Base-by-base conservation (phyloP, 2,329 filamentous ascomycete species). In the Aspergillus glaucus region DNA sequence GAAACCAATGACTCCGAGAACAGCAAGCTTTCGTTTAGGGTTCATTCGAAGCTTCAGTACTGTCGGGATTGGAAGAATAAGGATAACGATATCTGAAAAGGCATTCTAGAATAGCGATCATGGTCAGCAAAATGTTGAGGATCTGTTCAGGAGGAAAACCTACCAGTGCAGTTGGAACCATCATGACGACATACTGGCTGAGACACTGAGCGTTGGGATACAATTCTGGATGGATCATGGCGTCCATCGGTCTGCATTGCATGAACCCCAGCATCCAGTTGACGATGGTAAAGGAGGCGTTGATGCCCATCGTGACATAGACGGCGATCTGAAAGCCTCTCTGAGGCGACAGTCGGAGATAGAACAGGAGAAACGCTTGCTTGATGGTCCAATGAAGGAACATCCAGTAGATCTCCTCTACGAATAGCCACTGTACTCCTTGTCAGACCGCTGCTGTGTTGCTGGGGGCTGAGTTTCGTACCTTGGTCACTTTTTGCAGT, bases 401-500 rank as follows among this genome's bases (percentile, higher is more conserved):
- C 49, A 50, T 50, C 15, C 48, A 50, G 22, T 40, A 48, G 24
- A 50, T 30, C 17, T 48, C 45, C 32, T 50, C 49, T 7, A 50
- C 17, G 32, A 50, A 50, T 12, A 50, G 15, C 49, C 49, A 50
- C 49, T 50, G 28, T 17, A 7, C 10, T 41, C 22, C 12, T 21
- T 8, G n/a, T 32, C 34, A 17, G 10, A 43, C 10, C 7, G 6
- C 3, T 43, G 14, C 6, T 12, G 3, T 8, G 21, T 8, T 21
- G 40, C 7, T 14, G 3, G 15, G 37, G 10, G 6, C 40, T 17
- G n/a, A n/a, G 17, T 40, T 21, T 21, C 37, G 8, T 43, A 43
- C 41, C 24, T 26, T 43, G 14, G 22, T 28, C 24, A 43, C 22
- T 26, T 28, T 26, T 17, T 14, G 12, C n/a, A 43, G 10, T 43